Conservation (phyloP, 2,329 filamentous ascomycete genomes). For the Nakataea oryzae region DNA sequence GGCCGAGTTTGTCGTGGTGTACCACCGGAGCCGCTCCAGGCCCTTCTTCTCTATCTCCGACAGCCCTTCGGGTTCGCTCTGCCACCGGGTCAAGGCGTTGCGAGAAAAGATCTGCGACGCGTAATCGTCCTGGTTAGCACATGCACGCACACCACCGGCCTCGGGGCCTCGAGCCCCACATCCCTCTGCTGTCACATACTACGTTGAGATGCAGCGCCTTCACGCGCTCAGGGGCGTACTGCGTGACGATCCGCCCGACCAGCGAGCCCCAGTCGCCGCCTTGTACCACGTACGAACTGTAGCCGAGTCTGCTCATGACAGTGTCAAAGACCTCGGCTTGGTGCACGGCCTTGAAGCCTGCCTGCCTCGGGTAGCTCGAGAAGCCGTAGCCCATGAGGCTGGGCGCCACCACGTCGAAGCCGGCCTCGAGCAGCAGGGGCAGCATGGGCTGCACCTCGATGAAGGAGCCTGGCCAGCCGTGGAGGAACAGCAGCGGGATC, state of each 20-base stretch:
- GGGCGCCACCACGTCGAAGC: conserved; percentile 36
- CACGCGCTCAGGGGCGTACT: conserved; percentile 3
- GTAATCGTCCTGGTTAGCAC: no score
- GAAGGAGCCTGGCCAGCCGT: conserved; percentile 32
- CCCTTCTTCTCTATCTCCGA: neutral
- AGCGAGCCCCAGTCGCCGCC: conserved; percentile 18
- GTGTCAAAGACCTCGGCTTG: conserved; percentile 20
- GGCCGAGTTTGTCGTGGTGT: neutral
- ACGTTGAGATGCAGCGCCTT: conserved; percentile 3
- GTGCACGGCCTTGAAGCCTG: conserved; percentile 19
- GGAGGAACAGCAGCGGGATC: conserved; percentile 28
- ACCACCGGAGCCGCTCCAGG: neutral
- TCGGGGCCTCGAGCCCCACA: no score
- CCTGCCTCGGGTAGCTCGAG: conserved; percentile 18
- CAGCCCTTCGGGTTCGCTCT: neutral
- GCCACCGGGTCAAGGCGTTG: no score
- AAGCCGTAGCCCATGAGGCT: conserved; percentile 33
- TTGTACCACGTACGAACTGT: conserved; percentile 20
- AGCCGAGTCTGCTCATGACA: conserved; percentile 29
- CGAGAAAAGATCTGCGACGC: no score
- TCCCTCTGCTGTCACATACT: no score
- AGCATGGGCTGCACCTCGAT: conserved; percentile 25
- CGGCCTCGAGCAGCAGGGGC: conserved; percentile 15
- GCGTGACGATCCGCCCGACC: conserved; percentile 6
- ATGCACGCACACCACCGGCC: no score